Conservation (phyloP, 805 yeast genomes). For the Pichia insulana region DNA sequence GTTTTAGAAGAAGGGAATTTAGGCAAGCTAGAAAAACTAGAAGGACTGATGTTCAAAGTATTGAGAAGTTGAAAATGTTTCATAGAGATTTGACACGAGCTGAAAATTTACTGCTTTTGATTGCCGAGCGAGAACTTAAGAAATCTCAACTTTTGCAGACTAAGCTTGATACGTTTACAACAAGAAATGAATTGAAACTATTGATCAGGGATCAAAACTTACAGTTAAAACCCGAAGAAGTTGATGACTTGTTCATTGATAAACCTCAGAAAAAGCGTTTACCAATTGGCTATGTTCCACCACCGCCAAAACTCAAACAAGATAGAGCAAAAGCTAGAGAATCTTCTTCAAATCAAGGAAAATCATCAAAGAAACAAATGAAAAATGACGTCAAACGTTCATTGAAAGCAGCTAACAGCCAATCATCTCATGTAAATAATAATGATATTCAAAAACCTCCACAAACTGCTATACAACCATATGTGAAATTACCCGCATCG, state of each 20-base stretch:
- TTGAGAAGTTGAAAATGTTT: slow-evolving; percentile 68
- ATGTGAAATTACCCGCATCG: slow-evolving; percentile 81
- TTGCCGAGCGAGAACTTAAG: slow-evolving; percentile 66
- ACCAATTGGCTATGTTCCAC: slow-evolving; percentile 13
- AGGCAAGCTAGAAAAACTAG: slow-evolving; percentile 95
- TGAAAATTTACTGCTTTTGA: slow-evolving; percentile 53
- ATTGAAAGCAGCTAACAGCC: not conserved
- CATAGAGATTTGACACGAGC: slow-evolving; percentile 75
- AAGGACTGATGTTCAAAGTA: slow-evolving; percentile 84
- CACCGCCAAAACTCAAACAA: slow-evolving; percentile 5
- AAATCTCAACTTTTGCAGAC: slow-evolving; percentile 51
- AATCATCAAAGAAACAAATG: not conserved
- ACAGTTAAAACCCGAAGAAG: slow-evolving; percentile 62
- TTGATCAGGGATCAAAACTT: slow-evolving; percentile 69
- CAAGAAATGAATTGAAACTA: slow-evolving; percentile 61
- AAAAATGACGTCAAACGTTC: not conserved
- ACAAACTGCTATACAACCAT: slow-evolving; percentile 56
- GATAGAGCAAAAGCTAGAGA: slow-evolving; percentile 12
- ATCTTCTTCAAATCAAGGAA: not conserved
- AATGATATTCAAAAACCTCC: slow-evolving; percentile 6
- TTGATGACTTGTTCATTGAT: slow-evolving; percentile 50
- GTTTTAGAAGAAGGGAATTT: slow-evolving; percentile 91
- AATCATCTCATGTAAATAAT: not conserved
- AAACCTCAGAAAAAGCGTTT: slow-evolving; percentile 56
- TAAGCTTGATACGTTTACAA: slow-evolving; percentile 62